Evolutionary conservation across 345 rosid genomes (phyloP), one percentile per base, ranked within the genome.

Genomic region (Rhodamnia rubescens): DNA sequence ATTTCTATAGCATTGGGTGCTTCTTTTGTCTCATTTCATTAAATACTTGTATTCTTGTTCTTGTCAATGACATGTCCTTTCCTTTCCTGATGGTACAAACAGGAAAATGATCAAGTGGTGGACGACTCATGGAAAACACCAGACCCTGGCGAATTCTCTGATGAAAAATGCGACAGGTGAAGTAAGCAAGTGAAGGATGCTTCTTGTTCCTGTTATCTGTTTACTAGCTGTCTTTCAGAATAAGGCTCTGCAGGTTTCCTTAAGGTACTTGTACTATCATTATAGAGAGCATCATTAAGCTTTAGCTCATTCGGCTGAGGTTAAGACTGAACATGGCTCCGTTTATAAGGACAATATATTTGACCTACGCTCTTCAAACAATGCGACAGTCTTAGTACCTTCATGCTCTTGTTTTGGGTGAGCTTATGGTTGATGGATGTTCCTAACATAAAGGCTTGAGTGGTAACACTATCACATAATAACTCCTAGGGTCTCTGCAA

Each of bases 141-240:
- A 47, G 81, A 84, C 81, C 83, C 85, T 51, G 58, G 88, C 83
- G 86, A 88, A 88, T 88, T 86, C 78, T 87, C 87, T 85, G 91
- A 90, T 89, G 88, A 87, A 92, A 94, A 90, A 91, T 91, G 85
- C 90, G 92, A 93, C 96, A 97, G 98, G 98, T 97, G 96, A 94
- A 93, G 90, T 89, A 85, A 69, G 47, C 80, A 64, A 18, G 78
- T 64, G 80, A 69, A 47, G 80, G 80, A 69, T 93, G 92, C 95
- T 29, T 85, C 80, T 74, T 85, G n/a, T 84, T 85, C 55, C 26
- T 83, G 8, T 74, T 36, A 36, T 69, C 47, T 69, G 47, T 29
- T 64, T 54, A 85, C 50, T n/a, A 27, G 29, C 21, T n/a, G 56
- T 59, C 82, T 84, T 61, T 59, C 21, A 7, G 42, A 40, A 53